Percentiles rank a stretch among this genome's conserved stretches.
Evolutionary conservation across 495 filamentous ascomycete genomes (phyloP).

Genomic region (Apodospora peruviana): DNA sequence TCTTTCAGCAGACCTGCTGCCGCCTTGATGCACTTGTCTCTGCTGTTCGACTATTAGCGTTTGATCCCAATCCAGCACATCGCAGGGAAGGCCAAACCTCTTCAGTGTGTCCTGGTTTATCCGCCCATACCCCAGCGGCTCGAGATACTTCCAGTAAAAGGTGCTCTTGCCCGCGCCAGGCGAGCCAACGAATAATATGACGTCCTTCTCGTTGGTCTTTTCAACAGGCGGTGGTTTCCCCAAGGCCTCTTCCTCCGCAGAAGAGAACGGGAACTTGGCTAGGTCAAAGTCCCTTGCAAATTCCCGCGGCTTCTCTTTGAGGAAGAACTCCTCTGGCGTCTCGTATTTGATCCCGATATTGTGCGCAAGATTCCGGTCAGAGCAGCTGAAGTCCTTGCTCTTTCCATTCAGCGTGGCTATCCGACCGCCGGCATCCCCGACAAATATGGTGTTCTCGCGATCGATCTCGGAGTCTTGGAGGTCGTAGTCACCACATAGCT

Average conservation of each 20-base stretch:
- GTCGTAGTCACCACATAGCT: slow-evolving; percentile 69
- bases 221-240: slow-evolving; percentile 37
- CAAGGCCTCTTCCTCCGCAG: slow-evolving; percentile 7
- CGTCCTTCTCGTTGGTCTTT: slow-evolving; percentile 61
- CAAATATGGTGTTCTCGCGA: slow-evolving; percentile 66
- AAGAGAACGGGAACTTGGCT: slow-evolving; percentile 24
- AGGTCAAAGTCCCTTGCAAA: slow-evolving; percentile 66
- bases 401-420: slow-evolving; percentile 22
- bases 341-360: slow-evolving; percentile 76
- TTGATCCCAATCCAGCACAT: not conserved
- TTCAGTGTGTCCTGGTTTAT: slow-evolving; percentile 92
- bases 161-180: slow-evolving; percentile 89
- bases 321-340: slow-evolving; percentile 90
- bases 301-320: slow-evolving; percentile 54
- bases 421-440: slow-evolving; percentile 77
- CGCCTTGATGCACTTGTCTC: slow-evolving; percentile 76
- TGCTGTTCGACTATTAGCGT: slow-evolving; percentile 5
- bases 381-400: slow-evolving; percentile 61
- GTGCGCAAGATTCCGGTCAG: slow-evolving; percentile 76
- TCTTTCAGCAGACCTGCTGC: slow-evolving; percentile 58
- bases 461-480: slow-evolving; percentile 61
- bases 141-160: slow-evolving; percentile 74
- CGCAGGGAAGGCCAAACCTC: slow-evolving; percentile 40
- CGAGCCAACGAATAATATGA: slow-evolving; percentile 81
- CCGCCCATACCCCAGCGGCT: slow-evolving; percentile 75